Percentiles rank a stretch among this genome's conserved stretches.
phyloP scores from a whole-genome alignment of 495 filamentous ascomycete genomes.

The Oidiodendron maius region DNA sequence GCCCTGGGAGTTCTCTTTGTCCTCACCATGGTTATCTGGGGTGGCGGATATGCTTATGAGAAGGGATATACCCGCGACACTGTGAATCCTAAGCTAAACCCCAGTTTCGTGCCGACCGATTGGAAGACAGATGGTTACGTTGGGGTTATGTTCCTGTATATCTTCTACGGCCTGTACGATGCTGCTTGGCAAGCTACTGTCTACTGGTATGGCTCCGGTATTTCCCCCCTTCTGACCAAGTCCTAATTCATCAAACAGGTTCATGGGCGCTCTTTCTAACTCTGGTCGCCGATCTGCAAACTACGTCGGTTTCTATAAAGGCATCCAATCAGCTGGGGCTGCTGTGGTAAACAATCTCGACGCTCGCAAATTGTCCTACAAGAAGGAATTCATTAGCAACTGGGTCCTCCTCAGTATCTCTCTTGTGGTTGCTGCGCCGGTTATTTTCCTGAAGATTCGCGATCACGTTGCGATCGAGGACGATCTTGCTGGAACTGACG shows the following conservation, averaged over 20 bases:
- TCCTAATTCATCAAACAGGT: conserved; percentile 41
- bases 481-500: conserved; percentile 78
- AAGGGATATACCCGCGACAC: conserved; percentile 47
- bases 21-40: conserved; percentile 82
- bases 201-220: conserved; percentile 63
- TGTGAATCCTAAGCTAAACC: conserved; percentile 18
- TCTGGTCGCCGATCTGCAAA: conserved; percentile 88
- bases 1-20: conserved; percentile 60
- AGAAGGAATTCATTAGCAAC: conserved; percentile 31
- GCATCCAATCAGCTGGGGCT: conserved; percentile 86
- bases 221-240: background rate
- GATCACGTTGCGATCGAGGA: conserved; percentile 66
- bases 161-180: conserved; percentile 90
- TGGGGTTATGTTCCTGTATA: conserved; percentile 85
- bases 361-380: conserved; percentile 53
- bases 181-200: conserved; percentile 80
- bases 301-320: conserved; percentile 93
- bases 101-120: conserved; percentile 29
- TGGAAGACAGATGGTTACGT: conserved; percentile 52
- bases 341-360: conserved; percentile 82
- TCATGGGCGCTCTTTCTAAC: conserved; percentile 89
- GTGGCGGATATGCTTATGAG: conserved; percentile 80
- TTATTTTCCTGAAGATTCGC: conserved; percentile 73
- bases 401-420: conserved; percentile 60
- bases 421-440: conserved; percentile 68